A percentile compares a stretch with the other conserved stretches of the same genome.
Evolutionary conservation across 164 flowering plant species (phyloP).

Genomic region (Echeveria elegans): DNA sequence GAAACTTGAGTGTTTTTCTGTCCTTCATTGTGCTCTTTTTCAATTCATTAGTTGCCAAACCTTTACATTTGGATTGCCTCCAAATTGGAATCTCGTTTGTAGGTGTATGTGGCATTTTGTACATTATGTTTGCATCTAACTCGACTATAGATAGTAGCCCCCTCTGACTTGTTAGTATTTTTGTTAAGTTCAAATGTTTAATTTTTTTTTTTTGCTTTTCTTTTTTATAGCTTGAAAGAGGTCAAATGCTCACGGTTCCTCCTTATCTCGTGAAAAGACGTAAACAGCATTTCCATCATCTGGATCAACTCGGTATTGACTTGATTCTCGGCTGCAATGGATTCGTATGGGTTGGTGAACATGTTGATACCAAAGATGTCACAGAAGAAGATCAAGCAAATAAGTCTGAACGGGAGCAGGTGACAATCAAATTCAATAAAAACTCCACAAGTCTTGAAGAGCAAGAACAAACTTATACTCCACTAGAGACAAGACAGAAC

Average conservation of each 20-base stretch:
- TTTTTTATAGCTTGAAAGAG: constrained; percentile 68
- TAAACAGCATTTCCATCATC: constrained; percentile 84
- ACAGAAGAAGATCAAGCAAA: constrained; percentile 40
- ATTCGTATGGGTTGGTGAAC: constrained; percentile 90
- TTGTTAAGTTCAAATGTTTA: neutral
- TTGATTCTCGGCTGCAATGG: constrained; percentile 93
- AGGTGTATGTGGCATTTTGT: neutral
- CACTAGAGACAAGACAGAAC: constrained; percentile 48
- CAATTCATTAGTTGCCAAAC: neutral
- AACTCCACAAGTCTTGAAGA: constrained; percentile 23
- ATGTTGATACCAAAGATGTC: constrained; percentile 48
- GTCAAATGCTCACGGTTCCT: constrained; percentile 65
- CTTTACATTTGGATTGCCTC: neutral
- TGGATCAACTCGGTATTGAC: constrained; percentile 69
- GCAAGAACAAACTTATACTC: constrained; percentile 37
- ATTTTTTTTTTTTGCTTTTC: no score
- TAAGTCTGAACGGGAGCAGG: constrained; percentile 25
- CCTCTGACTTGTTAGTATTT: neutral
- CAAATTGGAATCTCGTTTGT: neutral
- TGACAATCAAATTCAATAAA: constrained; percentile 9
- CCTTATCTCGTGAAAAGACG: constrained; percentile 82
- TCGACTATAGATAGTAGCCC: neutral
- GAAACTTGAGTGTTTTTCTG: neutral
- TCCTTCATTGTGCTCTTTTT: neutral
- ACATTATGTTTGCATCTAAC: neutral